Evolutionary conservation across 257 asterid genomes (phyloP).

Genomic region (Nicotiana paniculata): DNA sequence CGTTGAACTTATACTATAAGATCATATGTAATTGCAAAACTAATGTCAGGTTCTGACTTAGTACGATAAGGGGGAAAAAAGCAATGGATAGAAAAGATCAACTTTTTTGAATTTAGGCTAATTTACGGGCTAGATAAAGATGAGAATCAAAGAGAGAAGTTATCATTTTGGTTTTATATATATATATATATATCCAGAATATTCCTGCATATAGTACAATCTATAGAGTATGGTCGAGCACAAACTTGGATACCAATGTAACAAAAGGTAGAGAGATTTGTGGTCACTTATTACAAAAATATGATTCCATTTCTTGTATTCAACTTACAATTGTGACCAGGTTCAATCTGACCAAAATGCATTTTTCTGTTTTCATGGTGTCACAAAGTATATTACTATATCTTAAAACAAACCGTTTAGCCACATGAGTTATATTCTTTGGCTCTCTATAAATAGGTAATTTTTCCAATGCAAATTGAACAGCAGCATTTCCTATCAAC

Average conservation of each 20-base stretch:
- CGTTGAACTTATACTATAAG: no score
- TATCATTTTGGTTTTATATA: no score
- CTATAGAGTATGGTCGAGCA: not conserved
- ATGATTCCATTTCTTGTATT: conserved; percentile 19
- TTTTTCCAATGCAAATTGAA: no score
- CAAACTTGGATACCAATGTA: conserved; percentile 5
- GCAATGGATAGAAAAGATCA: no score
- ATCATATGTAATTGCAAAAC: no score
- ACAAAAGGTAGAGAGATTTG: not conserved
- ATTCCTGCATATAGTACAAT: no score
- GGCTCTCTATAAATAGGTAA: conserved; percentile 7
- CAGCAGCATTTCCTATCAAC: not conserved
- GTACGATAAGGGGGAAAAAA: no score
- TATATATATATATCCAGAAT: no score
- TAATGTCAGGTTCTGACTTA: no score
- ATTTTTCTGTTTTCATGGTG: not conserved
- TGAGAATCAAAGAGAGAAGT: not conserved
- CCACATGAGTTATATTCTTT: not conserved
- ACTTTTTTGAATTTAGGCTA: no score
- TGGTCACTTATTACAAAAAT: no score
- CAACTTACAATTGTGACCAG: conserved; percentile 14
- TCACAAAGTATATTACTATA: not conserved
- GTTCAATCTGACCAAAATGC: conserved; percentile 7
- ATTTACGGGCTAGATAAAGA: not conserved
- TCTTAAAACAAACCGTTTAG: not conserved